A percentile compares a stretch with the other conserved stretches of the same genome.
Conservation (phyloP, 176 grass and related monocot species). For the Triticum dicoccoides region DNA sequence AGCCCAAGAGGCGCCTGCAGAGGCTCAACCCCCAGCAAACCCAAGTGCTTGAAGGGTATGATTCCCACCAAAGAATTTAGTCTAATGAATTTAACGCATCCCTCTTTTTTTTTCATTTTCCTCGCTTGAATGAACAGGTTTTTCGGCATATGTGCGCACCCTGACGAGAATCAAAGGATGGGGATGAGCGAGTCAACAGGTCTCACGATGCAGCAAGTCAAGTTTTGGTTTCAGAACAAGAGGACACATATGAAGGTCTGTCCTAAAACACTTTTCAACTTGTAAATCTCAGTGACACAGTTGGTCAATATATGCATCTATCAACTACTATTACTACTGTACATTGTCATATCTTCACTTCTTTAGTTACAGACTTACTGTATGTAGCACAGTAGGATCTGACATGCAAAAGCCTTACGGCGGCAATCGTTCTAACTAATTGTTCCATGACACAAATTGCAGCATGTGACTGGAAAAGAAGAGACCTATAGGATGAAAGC, state of each 20-base stretch:
- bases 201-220: slow-evolving; percentile 26
- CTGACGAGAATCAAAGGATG: slow-evolving; percentile 29
- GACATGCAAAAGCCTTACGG: neutral
- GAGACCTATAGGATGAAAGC: slow-evolving; percentile 53
- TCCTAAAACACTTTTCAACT: slow-evolving; percentile 10
- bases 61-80: neutral
- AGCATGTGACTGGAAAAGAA: slow-evolving; percentile 46
- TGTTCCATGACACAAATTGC: slow-evolving; percentile 18
- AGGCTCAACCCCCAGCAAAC: slow-evolving; percentile 23
- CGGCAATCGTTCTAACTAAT: neutral
- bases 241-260: slow-evolving; percentile 45
- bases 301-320: too few species aligned
- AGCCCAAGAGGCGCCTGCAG: neutral
- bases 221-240: slow-evolving; percentile 59
- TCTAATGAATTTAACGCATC: neutral
- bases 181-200: slow-evolving; percentile 12
- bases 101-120: neutral
- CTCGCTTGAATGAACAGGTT: slow-evolving; percentile 33
- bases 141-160: slow-evolving; percentile 39
- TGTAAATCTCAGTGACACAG: neutral
- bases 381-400: neutral
- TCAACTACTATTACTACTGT: too few species aligned
- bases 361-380: neutral
- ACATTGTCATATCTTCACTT: neutral
- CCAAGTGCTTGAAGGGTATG: slow-evolving; percentile 38